Conservation (phyloP, 2,329 filamentous ascomycete genomes). For the Aspergillus awamori region DNA sequence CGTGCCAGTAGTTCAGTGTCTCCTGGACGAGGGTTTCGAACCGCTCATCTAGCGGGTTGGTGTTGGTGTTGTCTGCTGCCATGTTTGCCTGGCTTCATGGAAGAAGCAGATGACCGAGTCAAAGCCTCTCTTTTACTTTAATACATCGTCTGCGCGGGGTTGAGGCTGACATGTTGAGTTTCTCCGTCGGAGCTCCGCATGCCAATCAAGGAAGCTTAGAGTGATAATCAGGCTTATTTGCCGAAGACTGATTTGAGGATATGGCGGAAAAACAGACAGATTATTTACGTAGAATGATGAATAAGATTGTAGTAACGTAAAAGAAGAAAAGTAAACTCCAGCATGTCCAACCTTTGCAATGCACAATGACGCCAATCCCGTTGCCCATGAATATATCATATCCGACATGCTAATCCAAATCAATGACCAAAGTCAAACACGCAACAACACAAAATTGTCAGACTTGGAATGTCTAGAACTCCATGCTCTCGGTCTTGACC, state of each 20-base stretch:
- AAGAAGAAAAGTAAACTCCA: background rate
- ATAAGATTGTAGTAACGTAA: background rate
- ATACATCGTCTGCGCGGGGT: background rate
- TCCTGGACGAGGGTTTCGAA: background rate
- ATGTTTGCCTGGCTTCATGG: background rate
- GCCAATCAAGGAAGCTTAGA: background rate
- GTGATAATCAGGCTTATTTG: background rate
- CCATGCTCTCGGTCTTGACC: slow-evolving; percentile 59
- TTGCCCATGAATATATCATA: background rate
- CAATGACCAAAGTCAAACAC: background rate
- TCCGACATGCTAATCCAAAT: background rate
- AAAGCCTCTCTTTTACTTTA: background rate
- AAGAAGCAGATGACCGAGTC: background rate
- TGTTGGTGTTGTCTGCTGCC: background rate
- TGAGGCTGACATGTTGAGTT: background rate
- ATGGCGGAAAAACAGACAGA: background rate
- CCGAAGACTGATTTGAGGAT: too few species aligned
- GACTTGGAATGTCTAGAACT: slow-evolving; percentile 55
- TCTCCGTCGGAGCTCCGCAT: background rate
- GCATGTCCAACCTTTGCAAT: background rate
- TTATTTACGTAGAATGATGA: background rate
- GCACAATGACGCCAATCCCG: background rate
- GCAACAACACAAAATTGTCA: background rate
- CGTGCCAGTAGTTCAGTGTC: slow-evolving; percentile 6
- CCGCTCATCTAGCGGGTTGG: background rate